A percentile compares a stretch with the other conserved stretches of the same genome.
Evolutionary conservation across 805 yeast genomes (phyloP).

Genomic region (Citeromyces nyonsensis): DNA sequence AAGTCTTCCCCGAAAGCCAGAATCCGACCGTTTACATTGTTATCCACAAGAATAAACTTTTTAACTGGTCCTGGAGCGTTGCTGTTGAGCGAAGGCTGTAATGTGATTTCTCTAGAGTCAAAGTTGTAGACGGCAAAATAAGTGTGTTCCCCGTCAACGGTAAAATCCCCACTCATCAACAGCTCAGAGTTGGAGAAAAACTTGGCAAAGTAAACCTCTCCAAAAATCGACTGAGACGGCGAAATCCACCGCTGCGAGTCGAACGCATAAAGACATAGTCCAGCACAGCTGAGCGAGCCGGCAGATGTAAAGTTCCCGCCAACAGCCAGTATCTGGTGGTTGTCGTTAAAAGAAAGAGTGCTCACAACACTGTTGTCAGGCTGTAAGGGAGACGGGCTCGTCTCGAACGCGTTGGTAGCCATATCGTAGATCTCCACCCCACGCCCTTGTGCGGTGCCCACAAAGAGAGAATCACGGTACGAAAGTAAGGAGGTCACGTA

Average conservation of each 20-base stretch:
- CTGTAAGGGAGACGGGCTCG: too few species aligned
- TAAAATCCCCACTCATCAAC: conserved; percentile 36
- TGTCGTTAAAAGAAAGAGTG: conserved; percentile 22
- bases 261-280: conserved; percentile 53
- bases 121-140: conserved; percentile 40
- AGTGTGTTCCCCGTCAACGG: conserved; percentile 16
- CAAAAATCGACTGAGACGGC: conserved; percentile 24
- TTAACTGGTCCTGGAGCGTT: conserved; percentile 17
- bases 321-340: conserved; percentile 32
- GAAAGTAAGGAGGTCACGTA: conserved; percentile 16
- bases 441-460: too few species aligned
- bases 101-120: conserved; percentile 27
- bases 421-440: too few species aligned
- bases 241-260: conserved; percentile 35
- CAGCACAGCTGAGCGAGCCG: conserved; percentile 38
- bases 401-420: too few species aligned
- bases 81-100: conserved; percentile 8
- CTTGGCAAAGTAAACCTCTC: conserved; percentile 37
- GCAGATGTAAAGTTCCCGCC: conserved; percentile 61
- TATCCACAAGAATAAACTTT: conserved; percentile 30
- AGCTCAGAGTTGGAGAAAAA: conserved; percentile 23
- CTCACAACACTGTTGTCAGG: conserved; percentile 23
- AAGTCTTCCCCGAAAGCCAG: conserved; percentile 23
- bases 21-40: conserved; percentile 22
- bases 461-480: too few species aligned